These are phyloP conservation scores for Amanita molliuscula DNA, from an alignment of 768 basidiomycete genomes.

Conservation along the genomic window DNA sequence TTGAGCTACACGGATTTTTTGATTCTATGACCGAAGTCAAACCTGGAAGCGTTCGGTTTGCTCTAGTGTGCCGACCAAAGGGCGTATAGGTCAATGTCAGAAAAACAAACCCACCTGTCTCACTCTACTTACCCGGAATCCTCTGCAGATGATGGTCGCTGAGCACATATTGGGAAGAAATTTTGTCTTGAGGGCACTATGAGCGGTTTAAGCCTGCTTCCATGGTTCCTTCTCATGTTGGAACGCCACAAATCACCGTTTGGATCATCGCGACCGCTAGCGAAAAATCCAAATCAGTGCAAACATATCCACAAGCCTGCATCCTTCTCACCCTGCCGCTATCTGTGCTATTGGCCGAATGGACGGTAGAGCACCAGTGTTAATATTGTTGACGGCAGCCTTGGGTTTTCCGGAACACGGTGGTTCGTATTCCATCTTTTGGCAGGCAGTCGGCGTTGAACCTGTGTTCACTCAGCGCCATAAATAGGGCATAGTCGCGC, in stretches of 20 bases:
- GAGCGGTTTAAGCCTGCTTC: neutral
- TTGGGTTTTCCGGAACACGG: neutral
- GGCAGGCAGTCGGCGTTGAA: neutral
- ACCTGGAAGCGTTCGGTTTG: neutral
- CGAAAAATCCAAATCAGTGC: neutral
- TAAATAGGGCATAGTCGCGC: neutral
- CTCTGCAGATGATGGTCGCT: neutral
- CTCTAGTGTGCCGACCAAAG: neutral
- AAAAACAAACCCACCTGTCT: neutral
- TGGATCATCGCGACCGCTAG: neutral
- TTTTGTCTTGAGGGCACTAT: neutral
- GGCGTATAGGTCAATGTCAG: neutral
- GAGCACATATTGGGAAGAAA: neutral
- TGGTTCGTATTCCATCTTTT: neutral
- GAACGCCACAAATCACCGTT: slow-evolving; percentile 1
- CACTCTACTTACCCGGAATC: neutral
- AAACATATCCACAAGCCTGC: neutral
- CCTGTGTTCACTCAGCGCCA: neutral
- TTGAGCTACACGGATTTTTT: neutral
- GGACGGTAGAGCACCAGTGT: neutral
- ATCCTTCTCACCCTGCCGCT: neutral
- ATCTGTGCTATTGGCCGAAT: neutral
- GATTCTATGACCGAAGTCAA: neutral
- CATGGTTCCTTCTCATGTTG: neutral
- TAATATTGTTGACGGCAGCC: neutral